Evolutionary conservation across 306 rosid species (phyloP), one percentile per base, ranked within the genome.

Genomic region (Cucurbita moschata): DNA sequence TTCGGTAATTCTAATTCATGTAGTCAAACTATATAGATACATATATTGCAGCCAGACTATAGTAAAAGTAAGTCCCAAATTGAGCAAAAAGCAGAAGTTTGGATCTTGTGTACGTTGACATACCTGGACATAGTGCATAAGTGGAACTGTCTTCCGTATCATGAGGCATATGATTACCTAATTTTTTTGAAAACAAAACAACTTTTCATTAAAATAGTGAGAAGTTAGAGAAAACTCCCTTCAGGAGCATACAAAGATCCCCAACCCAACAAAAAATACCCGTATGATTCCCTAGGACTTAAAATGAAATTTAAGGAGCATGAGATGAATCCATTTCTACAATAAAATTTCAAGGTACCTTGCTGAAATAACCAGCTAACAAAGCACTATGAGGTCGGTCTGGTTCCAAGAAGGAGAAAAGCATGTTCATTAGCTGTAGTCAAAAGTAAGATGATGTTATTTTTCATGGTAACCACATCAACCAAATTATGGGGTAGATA

Each of bases 61-160:
- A 30, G 35, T 30, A 30, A 30, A 30, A 30, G 35, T 30, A 30
- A 30, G 35, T 30, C 35, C 35, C 35, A 30, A 30, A 30, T 30
- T 30, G 35, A 30, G 35, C 35, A 30, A 26, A 2, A 26, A 30
- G 35, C 35, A 30, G 35, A 30, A 30, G 35, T 30, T 30, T 30
- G 35, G 53, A 50, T 14, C 18, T 50, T 50, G 2, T 50, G 14
- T 50, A 6, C 40, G 64, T 63, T 56, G 58, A 72, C 96, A 84
- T 83, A 87, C 97, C 87, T 88, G 92, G 76, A 95, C 99, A 83
- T 95, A 95, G 86, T 88, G 88, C 99, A 95, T 95, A 67, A 95
- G 97, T 7, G 88, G 83, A 74, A 88, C 88, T 2, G 99, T 95
- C 83, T 95, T 95, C 78, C 99, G 88, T 43, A 95, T 85, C 99